These are phyloP conservation scores for Suillus ampliporus DNA, from an alignment of 768 basidiomycete genomes.

Conservation along the genomic window DNA sequence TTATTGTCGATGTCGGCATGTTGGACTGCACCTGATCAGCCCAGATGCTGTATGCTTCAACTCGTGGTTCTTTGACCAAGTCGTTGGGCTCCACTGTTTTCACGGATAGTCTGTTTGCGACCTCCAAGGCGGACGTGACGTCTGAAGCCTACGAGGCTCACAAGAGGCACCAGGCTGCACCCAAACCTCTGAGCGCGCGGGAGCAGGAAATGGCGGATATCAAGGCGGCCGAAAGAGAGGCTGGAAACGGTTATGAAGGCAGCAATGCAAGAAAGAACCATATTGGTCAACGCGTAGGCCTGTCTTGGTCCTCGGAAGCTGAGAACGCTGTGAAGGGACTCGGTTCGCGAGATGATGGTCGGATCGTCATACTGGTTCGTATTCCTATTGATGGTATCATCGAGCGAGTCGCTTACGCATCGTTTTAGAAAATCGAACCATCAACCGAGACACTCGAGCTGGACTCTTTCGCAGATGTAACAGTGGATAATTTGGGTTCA, in stretches of 20 bases:
- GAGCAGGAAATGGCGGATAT: constrained; percentile 86
- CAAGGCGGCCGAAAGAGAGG: constrained; percentile 73
- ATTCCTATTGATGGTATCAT: constrained; percentile 9
- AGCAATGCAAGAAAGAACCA: constrained; percentile 61
- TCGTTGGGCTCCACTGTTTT: constrained; percentile 77
- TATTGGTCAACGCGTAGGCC: constrained; percentile 62
- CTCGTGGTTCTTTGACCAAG: constrained; percentile 69
- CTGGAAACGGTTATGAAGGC: constrained; percentile 59
- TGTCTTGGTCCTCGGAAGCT: constrained; percentile 71
- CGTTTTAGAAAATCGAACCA: constrained; percentile 66
- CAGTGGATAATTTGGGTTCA: constrained; percentile 50
- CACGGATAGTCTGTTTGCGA: constrained; percentile 79
- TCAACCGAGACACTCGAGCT: constrained; percentile 64
- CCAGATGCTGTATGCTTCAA: constrained; percentile 90
- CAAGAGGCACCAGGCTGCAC: constrained; percentile 69
- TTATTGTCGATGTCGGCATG: constrained; percentile 12
- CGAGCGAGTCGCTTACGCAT: background rate
- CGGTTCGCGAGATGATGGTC: constrained; percentile 49
- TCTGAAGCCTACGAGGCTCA: constrained; percentile 77
- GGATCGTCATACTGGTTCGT: constrained; percentile 72
- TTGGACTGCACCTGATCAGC: constrained; percentile 1
- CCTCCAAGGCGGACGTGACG: constrained; percentile 68
- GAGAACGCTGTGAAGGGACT: constrained; percentile 69
- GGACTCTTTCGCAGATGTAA: constrained; percentile 43
- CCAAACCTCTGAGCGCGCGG: constrained; percentile 80